Percentiles rank a stretch among this genome's conserved stretches.
These are phyloP conservation scores for Penicillium sp. DNA, from an alignment of 2,329 filamentous ascomycete species.

Conservation along the genomic window DNA sequence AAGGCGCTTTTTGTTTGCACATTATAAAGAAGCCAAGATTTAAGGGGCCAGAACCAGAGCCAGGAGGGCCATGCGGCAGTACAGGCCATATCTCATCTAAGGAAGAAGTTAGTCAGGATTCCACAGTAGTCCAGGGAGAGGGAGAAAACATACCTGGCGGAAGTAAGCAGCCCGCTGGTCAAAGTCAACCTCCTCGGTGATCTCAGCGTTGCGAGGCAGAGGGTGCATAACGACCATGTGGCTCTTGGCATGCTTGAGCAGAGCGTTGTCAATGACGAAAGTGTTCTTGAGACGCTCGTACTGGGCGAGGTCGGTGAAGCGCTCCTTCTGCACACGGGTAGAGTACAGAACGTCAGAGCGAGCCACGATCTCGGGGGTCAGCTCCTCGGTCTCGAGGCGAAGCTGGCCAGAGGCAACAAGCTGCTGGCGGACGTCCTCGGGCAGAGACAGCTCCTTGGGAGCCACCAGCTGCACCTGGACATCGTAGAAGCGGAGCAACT, in stretches of 20 bases:
- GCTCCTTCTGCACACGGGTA: slow-evolving; percentile 94
- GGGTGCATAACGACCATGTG: slow-evolving; percentile 96
- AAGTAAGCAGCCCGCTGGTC: slow-evolving; percentile 97
- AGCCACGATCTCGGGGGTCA: slow-evolving; percentile 84
- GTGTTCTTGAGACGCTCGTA: slow-evolving; percentile 87
- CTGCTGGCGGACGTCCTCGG: slow-evolving; percentile 69
- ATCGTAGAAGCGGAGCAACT: slow-evolving; percentile 92
- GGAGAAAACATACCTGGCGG: slow-evolving; percentile 76
- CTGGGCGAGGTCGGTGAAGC: slow-evolving; percentile 76
- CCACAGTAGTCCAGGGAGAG: background rate
- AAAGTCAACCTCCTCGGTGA: slow-evolving; percentile 94
- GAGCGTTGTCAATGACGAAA: slow-evolving; percentile 86
- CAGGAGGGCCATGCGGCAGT: slow-evolving; percentile 95
- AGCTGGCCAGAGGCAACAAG: slow-evolving; percentile 76
- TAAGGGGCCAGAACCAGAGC: slow-evolving; percentile 78
- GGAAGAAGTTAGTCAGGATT: slow-evolving; percentile 43
- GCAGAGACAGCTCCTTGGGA: slow-evolving; percentile 75
- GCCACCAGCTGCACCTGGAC: slow-evolving; percentile 90
- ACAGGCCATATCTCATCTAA: slow-evolving; percentile 96
- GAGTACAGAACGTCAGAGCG: slow-evolving; percentile 93
- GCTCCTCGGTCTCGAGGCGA: slow-evolving; percentile 68
- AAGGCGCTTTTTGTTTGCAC: slow-evolving; percentile 18
- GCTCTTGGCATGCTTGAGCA: slow-evolving; percentile 86
- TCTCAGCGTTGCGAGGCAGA: slow-evolving; percentile 87
- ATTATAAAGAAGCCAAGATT: slow-evolving; percentile 18